phyloP scores from a whole-genome alignment of 2,329 filamentous ascomycete genomes.

The Leptosphaerulina australis region DNA sequence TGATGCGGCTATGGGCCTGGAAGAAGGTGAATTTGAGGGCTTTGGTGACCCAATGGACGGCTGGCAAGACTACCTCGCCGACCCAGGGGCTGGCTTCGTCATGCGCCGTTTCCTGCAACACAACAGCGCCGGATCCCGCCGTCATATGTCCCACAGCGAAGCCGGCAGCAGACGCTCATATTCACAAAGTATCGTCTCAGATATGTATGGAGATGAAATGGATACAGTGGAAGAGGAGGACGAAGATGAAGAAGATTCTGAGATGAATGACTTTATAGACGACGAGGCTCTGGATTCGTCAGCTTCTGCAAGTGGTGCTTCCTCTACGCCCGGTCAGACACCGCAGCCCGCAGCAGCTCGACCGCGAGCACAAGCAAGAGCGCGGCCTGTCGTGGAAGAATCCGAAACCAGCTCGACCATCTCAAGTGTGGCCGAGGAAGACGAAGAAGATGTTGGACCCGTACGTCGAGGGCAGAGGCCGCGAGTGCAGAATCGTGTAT shows the following conservation, averaged over 20 bases:
- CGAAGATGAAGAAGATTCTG: constrained; percentile 48
- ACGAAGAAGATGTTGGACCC: constrained; percentile 47
- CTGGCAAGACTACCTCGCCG: constrained; percentile 41
- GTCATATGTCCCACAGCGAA: constrained; percentile 50
- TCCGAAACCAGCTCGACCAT: constrained; percentile 49
- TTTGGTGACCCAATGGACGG: constrained; percentile 41
- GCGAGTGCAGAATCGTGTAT: constrained; percentile 34
- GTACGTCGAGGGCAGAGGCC: constrained; percentile 44
- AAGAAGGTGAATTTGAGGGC: constrained; percentile 44
- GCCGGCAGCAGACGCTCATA: constrained; percentile 50
- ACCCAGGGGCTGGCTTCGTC: constrained; percentile 39
- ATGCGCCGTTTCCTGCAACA: constrained; percentile 42
- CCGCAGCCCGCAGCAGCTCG: constrained; percentile 36
- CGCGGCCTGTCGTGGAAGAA: constrained; percentile 45
- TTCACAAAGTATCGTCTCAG: constrained; percentile 49
- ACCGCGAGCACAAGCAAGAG: constrained; percentile 31
- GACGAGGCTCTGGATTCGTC: constrained; percentile 38
- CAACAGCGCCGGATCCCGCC: constrained; percentile 37
- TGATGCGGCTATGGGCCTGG: constrained; percentile 49
- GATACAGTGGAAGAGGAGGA: constrained; percentile 52
- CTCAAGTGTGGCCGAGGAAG: constrained; percentile 44
- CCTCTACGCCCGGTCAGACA: constrained; percentile 40
- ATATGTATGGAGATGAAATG: constrained; percentile 51
- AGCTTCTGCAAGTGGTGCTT: constrained; percentile 32
- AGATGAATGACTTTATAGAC: constrained; percentile 52